phyloP scores from a whole-genome alignment of 192 early-diverging fungal species.

The Coemansia sp. region DNA sequence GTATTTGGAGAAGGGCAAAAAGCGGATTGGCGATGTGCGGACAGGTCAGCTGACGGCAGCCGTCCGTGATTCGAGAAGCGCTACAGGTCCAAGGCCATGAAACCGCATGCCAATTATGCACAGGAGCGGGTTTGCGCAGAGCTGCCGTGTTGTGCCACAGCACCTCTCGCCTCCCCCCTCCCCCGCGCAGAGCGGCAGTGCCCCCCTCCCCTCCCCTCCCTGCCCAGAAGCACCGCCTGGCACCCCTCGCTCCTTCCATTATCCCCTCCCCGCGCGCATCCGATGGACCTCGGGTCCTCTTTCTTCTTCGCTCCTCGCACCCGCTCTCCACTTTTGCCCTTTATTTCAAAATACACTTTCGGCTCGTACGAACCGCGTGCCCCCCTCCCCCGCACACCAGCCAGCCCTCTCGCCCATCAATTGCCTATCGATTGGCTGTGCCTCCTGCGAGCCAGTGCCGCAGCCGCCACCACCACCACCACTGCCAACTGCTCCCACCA shows the following conservation, averaged over 20 bases:
- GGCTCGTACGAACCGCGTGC: neutral
- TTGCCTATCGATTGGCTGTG: constrained; percentile 13
- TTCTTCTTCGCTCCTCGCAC: constrained; percentile 2
- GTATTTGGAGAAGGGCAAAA: neutral
- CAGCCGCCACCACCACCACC: neutral
- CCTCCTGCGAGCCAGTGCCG: neutral
- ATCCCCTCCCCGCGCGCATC: neutral
- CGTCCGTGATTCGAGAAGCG: constrained; percentile 26
- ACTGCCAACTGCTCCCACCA: too few species aligned
- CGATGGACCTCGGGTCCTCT: neutral
- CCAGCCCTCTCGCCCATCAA: constrained; percentile 10
- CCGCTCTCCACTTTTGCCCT: neutral
- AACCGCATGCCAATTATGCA: constrained; percentile 10
- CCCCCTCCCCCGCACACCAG: neutral
- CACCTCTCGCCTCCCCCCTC: too few species aligned
- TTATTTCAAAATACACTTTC: constrained; percentile 2
- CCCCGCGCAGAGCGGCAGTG: constrained; percentile 1
- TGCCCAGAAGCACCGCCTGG: constrained; percentile 1
- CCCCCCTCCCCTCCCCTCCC: neutral
- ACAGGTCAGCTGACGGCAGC: constrained; percentile 32
- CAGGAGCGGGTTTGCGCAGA: constrained; percentile 19
- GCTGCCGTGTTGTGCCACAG: neutral
- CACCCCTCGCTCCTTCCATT: constrained; percentile 9
- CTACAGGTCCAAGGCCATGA: constrained; percentile 16
- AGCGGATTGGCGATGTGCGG: constrained; percentile 26